phyloP scores from a whole-genome alignment of 2,329 filamentous ascomycete species.

The Paracorniculantispora psalliotae region DNA sequence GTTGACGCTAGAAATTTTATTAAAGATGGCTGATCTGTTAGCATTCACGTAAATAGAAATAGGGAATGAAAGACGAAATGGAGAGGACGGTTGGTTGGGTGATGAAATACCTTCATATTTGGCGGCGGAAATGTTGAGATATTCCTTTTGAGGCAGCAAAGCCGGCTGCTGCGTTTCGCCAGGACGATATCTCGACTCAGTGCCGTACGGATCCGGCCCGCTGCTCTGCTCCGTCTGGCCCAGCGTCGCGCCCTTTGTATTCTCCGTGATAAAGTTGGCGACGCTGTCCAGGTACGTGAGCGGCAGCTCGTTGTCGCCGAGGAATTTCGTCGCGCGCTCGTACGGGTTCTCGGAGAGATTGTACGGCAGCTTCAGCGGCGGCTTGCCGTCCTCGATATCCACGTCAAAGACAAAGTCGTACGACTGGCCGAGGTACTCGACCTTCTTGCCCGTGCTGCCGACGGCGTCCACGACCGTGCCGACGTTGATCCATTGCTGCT shows the following conservation, averaged over 20 bases:
- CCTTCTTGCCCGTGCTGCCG: conserved; percentile 75
- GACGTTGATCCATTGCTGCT: conserved; percentile 76
- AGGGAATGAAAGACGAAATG: neutral
- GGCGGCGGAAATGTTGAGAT: conserved; percentile 70
- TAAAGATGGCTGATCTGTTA: conserved; percentile 57
- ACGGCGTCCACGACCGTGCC: conserved; percentile 92
- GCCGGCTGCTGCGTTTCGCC: conserved; percentile 54
- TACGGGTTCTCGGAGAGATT: conserved; percentile 92
- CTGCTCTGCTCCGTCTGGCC: conserved; percentile 52
- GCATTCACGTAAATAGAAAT: conserved; percentile 1
- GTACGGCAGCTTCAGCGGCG: conserved; percentile 87
- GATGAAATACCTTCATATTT: conserved; percentile 53
- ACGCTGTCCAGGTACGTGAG: conserved; percentile 86
- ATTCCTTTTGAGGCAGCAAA: conserved; percentile 72
- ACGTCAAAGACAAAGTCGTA: conserved; percentile 98
- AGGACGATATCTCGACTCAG: conserved; percentile 73
- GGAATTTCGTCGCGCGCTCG: conserved; percentile 84
- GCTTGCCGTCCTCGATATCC: conserved; percentile 91
- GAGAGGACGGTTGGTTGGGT: no score
- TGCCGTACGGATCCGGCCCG: conserved; percentile 66
- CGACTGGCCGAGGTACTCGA: conserved; percentile 73
- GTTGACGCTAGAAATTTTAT: conserved; percentile 73
- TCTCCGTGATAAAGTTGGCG: conserved; percentile 84
- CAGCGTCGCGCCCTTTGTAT: conserved; percentile 82
- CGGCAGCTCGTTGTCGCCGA: conserved; percentile 82